Evolutionary conservation across 345 rosid species (phyloP).

Genomic region (Citrus sinensis): DVS_A1.0 CM039167.1:2604501-2605000

Average conservation of each 20-base stretch:
- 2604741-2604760: neutral
- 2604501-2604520: constrained; percentile 19
- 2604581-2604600: constrained; percentile 21
- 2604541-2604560: constrained; percentile 10
- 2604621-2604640: constrained; percentile 23
- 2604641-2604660: constrained; percentile 40
- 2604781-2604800: neutral
- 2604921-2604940: neutral
- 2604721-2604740: neutral
- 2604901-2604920: neutral
- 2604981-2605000: neutral
- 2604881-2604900: too few relatives aligned
- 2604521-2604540: constrained; percentile 25
- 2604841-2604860: neutral
- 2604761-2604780: too few relatives aligned
- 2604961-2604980: too few relatives aligned
- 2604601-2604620: constrained; percentile 35
- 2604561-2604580: constrained; percentile 11
- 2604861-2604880: neutral
- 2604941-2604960: neutral
- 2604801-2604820: neutral
- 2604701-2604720: constrained; percentile 24
- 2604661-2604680: constrained; percentile 51
- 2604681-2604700: constrained; percentile 45
- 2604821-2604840: neutral